Evolutionary conservation across 352 stramenopile species (phyloP).

Genomic region (Hyaloperonospora arabidopsidis): DNA sequence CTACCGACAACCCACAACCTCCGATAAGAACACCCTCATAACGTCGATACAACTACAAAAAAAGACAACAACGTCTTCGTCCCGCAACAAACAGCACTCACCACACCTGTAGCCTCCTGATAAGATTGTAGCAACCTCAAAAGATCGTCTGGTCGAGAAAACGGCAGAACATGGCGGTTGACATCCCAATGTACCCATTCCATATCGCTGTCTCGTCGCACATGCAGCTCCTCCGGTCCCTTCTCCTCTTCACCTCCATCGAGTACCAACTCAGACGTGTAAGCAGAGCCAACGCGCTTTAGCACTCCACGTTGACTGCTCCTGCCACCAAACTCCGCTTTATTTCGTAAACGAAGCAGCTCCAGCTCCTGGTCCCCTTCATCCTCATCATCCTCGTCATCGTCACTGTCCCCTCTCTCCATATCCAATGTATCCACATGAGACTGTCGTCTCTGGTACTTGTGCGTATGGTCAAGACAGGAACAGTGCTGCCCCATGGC

Average conservation of each 20-base stretch:
- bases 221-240: conserved; percentile 16
- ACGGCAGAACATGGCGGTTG: conserved; percentile 31
- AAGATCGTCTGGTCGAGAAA: conserved; percentile 22
- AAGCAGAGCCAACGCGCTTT: conserved; percentile 13
- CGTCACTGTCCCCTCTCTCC: conserved; percentile 22
- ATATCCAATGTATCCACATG: conserved; percentile 38
- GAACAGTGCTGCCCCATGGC: conserved; percentile 71
- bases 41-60: not conserved
- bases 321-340: conserved; percentile 7
- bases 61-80: not conserved
- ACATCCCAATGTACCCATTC: conserved; percentile 21
- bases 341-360: conserved; percentile 20
- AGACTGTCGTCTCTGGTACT: conserved; percentile 49
- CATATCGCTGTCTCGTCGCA: conserved; percentile 18
- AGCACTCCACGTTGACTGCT: conserved; percentile 11
- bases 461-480: conserved; percentile 57
- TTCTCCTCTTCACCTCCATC: conserved; percentile 13
- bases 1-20: conserved; percentile 16
- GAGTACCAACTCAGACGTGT: conserved; percentile 4
- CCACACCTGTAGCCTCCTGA: conserved; percentile 52
- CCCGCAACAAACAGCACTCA: conserved; percentile 9
- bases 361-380: conserved; percentile 18
- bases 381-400: too few relatives aligned
- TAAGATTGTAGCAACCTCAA: conserved; percentile 51
- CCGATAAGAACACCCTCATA: not conserved